phyloP scores from a whole-genome alignment of 192 early-diverging fungal genomes.

The Backusella luteola region DNA sequence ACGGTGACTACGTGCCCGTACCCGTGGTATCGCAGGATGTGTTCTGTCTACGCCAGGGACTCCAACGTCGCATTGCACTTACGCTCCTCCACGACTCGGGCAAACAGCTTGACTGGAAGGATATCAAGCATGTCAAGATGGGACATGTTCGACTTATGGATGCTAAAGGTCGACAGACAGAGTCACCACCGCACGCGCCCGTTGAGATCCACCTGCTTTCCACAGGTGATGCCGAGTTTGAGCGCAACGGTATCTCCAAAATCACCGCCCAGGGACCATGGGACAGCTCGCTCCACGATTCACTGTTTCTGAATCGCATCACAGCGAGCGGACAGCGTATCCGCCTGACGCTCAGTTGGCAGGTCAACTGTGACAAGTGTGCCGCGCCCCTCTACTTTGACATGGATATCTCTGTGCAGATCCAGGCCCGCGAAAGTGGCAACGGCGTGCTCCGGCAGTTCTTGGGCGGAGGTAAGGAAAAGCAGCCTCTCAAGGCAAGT shows the following conservation, averaged over 20 bases:
- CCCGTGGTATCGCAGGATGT: constrained; percentile 48
- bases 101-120: constrained; percentile 54
- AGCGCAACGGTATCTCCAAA: constrained; percentile 59
- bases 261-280: constrained; percentile 56
- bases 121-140: constrained; percentile 41
- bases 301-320: constrained; percentile 57
- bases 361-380: constrained; percentile 40
- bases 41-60: constrained; percentile 70
- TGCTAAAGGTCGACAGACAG: constrained; percentile 53
- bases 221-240: constrained; percentile 32
- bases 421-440: constrained; percentile 48
- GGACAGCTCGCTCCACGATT: constrained; percentile 77
- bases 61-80: constrained; percentile 72
- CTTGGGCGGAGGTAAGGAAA: constrained; percentile 26
- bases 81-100: constrained; percentile 65
- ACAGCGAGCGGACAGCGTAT: constrained; percentile 59
- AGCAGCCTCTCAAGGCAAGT: constrained; percentile 38
- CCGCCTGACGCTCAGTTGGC: constrained; percentile 51
- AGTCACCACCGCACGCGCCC: constrained; percentile 40
- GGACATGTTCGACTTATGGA: constrained; percentile 51
- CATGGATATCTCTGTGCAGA: constrained; percentile 60
- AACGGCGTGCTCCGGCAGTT: constrained; percentile 12
- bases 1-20: constrained; percentile 64
- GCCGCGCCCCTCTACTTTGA: constrained; percentile 49
- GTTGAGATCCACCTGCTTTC: constrained; percentile 47